phyloP scores from a whole-genome alignment of 2,329 filamentous ascomycete genomes.

The Alternaria triticimaculans region DNA sequence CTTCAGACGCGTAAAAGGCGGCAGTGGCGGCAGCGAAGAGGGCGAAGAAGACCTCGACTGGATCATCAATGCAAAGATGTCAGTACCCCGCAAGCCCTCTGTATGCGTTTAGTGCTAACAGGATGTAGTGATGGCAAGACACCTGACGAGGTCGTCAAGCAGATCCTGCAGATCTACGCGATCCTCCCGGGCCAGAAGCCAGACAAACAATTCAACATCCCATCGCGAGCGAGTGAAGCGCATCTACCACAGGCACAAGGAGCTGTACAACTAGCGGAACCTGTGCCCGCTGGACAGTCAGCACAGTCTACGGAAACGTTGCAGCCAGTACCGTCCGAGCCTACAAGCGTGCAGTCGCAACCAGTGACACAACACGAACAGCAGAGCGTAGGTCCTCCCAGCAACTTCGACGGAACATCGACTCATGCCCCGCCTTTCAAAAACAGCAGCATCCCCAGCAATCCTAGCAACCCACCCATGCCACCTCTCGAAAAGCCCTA shows the following conservation, averaged over 20 bases:
- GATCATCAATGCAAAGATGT: conserved; percentile 91
- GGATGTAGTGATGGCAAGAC: conserved; percentile 62
- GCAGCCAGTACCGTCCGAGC: conserved; percentile 8
- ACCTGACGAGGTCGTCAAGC: conserved; percentile 74
- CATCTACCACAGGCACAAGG: conserved; percentile 17
- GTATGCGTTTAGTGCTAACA: conserved; percentile 5
- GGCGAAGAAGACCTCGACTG: conserved; percentile 91
- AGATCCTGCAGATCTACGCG: conserved; percentile 85
- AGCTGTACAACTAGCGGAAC: conserved; percentile 8
- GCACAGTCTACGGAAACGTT: conserved; percentile 7
- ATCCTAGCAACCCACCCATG: conserved; percentile 8
- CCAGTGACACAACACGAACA: conserved; percentile 20
- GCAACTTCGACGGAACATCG: conserved; percentile 61
- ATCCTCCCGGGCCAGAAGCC: conserved; percentile 78
- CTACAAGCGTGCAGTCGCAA: conserved; percentile 7
- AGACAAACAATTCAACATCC: conserved; percentile 62
- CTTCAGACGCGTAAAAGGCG: conserved; percentile 77
- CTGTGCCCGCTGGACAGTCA: conserved; percentile 9
- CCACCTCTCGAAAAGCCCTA: conserved; percentile 13
- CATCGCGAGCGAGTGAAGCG: conserved; percentile 53
- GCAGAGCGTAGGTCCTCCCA: conserved; percentile 57
- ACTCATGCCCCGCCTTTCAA: conserved; percentile 18
- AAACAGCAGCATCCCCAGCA: conserved; percentile 7
- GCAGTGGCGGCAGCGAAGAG: conserved; percentile 74
- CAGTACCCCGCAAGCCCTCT: conserved; percentile 39